Evolutionary conservation across 805 yeast species (phyloP).

Genomic region (Saitoella complicata): DNA sequence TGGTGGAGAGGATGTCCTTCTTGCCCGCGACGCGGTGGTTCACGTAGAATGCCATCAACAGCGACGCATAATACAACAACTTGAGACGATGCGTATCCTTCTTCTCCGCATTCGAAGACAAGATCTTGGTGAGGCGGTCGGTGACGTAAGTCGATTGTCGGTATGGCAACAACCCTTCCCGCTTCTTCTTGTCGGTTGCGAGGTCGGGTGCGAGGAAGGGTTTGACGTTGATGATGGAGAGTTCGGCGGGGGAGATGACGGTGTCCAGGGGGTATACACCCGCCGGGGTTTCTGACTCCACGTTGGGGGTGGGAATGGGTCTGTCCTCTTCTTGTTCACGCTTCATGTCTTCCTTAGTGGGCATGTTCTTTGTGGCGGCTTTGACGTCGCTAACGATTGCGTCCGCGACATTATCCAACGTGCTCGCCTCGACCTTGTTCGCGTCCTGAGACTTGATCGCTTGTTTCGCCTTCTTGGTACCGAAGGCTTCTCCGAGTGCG

Average conservation of each 20-base stretch:
- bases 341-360: slow-evolving; percentile 38
- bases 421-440: slow-evolving; percentile 74
- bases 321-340: slow-evolving; percentile 46
- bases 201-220: slow-evolving; percentile 28
- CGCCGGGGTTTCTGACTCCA: slow-evolving; percentile 66
- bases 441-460: slow-evolving; percentile 67
- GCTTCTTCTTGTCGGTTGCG: slow-evolving; percentile 23
- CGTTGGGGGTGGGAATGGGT: slow-evolving; percentile 66
- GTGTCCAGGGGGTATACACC: slow-evolving; percentile 62
- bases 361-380: slow-evolving; percentile 53
- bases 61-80: slow-evolving; percentile 62
- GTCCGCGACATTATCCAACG: slow-evolving; percentile 53
- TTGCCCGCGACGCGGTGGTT: slow-evolving; percentile 52
- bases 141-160: neutral
- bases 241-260: slow-evolving; percentile 55
- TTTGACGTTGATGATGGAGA: slow-evolving; percentile 45
- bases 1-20: slow-evolving; percentile 35
- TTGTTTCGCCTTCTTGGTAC: slow-evolving; percentile 90
- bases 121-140: slow-evolving; percentile 11
- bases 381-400: slow-evolving; percentile 73
- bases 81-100: slow-evolving; percentile 25
- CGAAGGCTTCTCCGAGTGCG: slow-evolving; percentile 87
- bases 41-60: slow-evolving; percentile 63
- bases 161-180: slow-evolving; percentile 8
- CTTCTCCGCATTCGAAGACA: slow-evolving; percentile 19